phyloP scores from a whole-genome alignment of 2,329 filamentous ascomycete genomes.

The Emericellopsis atlantica region DNA sequence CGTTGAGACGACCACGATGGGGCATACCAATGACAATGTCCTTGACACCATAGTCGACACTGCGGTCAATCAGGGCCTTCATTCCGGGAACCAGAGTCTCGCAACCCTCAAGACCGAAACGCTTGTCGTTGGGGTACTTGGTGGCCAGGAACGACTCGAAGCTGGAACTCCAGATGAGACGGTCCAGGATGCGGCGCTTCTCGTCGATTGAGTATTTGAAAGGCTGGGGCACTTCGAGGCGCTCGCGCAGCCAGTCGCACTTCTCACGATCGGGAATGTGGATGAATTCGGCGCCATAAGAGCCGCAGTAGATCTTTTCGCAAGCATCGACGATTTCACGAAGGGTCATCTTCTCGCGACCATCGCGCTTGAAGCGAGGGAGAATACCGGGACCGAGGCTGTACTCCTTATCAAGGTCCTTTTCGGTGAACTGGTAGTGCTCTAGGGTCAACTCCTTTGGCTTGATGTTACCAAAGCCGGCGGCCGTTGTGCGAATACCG shows the following conservation, averaged over 20 bases:
- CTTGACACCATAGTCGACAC: conserved; percentile 96
- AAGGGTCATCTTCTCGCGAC: conserved; percentile 89
- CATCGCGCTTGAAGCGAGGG: conserved; percentile 81
- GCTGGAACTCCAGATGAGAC: conserved; percentile 95
- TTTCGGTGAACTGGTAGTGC: conserved; percentile 90
- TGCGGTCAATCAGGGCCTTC: conserved; percentile 97
- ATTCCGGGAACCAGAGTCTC: conserved; percentile 96
- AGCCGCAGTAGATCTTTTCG: conserved; percentile 92
- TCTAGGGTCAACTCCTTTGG: conserved; percentile 88
- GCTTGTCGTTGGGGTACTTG: conserved; percentile 99
- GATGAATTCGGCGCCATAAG: conserved; percentile 97
- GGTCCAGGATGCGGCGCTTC: conserved; percentile 94
- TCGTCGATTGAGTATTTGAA: conserved; percentile 98
- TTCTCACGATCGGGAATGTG: conserved; percentile 96
- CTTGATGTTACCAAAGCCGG: conserved; percentile 17
- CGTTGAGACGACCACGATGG: conserved; percentile 94
- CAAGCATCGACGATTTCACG: conserved; percentile 88
- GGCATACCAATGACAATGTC: conserved; percentile 99
- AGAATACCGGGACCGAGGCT: conserved; percentile 87
- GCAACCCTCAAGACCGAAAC: conserved; percentile 94
- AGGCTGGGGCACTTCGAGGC: conserved; percentile 82
- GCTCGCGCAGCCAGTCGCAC: conserved; percentile 96
- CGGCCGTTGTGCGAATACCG: conserved; percentile 52
- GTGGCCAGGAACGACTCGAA: conserved; percentile 93
- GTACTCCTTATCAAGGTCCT: conserved; percentile 87